phyloP scores from a whole-genome alignment of 164 flowering plant species.

The Vitis rupestris region DNA sequence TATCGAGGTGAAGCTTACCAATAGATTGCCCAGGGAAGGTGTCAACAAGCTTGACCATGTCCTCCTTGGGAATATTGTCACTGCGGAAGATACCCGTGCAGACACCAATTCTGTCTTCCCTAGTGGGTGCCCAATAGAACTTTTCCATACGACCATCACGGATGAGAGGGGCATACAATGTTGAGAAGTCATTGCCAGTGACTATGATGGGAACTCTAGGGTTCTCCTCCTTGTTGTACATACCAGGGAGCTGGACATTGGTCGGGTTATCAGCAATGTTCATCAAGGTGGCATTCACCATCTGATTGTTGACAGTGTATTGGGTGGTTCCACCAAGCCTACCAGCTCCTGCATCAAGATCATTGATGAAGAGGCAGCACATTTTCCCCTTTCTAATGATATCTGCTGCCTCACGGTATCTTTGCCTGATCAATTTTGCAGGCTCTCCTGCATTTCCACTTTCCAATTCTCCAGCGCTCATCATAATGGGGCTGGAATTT shows the following conservation, averaged over 20 bases:
- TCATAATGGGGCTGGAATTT: constrained; percentile 43
- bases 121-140: constrained; percentile 53
- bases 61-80: constrained; percentile 37
- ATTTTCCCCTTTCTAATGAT: constrained; percentile 46
- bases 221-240: constrained; percentile 53
- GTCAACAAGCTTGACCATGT: constrained; percentile 45
- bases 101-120: constrained; percentile 50
- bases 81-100: constrained; percentile 43
- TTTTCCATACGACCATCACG: constrained; percentile 57
- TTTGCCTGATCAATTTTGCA: constrained; percentile 47
- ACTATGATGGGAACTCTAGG: constrained; percentile 48
- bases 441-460: constrained; percentile 62
- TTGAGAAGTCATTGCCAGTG: constrained; percentile 55
- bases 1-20: constrained; percentile 23
- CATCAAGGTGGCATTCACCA: constrained; percentile 55
- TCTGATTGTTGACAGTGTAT: constrained; percentile 54
- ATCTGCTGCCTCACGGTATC: constrained; percentile 53
- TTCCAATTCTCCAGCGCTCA: constrained; percentile 58
- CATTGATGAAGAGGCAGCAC: constrained; percentile 52
- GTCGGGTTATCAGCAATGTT: constrained; percentile 58
- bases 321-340: constrained; percentile 48
- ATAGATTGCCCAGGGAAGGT: constrained; percentile 55
- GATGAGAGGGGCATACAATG: constrained; percentile 49
- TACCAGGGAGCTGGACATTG: constrained; percentile 53
- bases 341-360: constrained; percentile 53